Base-by-base conservation (phyloP, 2,329 filamentous ascomycete genomes). In the Penicillium sp. region DNA sequence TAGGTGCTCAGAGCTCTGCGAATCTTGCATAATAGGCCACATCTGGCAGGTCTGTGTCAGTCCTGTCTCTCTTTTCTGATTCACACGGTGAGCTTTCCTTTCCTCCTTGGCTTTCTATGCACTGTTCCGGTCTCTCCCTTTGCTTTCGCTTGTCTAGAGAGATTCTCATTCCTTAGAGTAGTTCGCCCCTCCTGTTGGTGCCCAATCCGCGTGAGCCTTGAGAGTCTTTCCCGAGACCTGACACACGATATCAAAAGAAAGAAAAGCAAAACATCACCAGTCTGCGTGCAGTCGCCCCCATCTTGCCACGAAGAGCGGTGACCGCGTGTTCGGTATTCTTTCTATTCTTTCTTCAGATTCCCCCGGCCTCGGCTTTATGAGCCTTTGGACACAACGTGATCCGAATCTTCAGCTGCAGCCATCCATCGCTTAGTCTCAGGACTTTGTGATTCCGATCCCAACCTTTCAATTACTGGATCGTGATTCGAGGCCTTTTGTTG, bases 401-500 rank as follows among this genome's bases (percentile, higher is more conserved):
- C 45, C 55, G 44, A 58, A 47, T 50, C 47, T 50, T 39, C 46
- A 50, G 23, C 64, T 66, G 64, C 64, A 66, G 57, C 57, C 54
- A 63, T 44, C 63, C 61, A 59, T 54, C 46, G 3, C 38, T 47
- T 51, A 56, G 55, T 63, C 44, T 63, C 62, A 63, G 55, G 14
- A 45, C 46, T 53, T 44, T 36, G 52, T 61, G 40, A 36, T 57
- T 49, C 40, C 31, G 3, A 3, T 34, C 7, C 16, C 31, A 18
- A 34, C 31, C 7, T 34, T 34, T 18, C 46, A 47, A 52, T 58
- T 55, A 40, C 58, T 67, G 61, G 50, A 63, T 63, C 63, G 56
- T 68, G 60, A 64, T 64, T 67, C 61, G 64, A 67, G 59, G 54
- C 47, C 47, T 51, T 54, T 59, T 57, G 53, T 62, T 55, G 46